Base-by-base conservation (phyloP, 179 eudicot genomes). In the Silene noctiflora region DNA sequence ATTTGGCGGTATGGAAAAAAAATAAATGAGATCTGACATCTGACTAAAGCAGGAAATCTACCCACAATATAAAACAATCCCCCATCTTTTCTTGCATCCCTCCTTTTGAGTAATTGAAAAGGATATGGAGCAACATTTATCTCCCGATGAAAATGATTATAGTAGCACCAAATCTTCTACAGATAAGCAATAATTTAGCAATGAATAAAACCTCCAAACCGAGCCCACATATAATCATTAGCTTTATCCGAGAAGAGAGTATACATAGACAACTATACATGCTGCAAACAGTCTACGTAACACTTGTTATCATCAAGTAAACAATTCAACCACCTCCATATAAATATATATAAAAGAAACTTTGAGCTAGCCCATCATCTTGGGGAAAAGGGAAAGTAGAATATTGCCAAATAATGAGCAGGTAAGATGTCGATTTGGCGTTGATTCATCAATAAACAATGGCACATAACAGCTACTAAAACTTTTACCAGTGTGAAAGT, bases 151-250 rank as follows among this genome's bases (percentile, higher is more conserved):
- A 69, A 60, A 60, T 69, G 27, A 70, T 69, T 29, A 71, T 56
- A 13, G 6, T 48, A 39, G 19, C 75, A 75, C 31, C 3, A 75
- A 7, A 69, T 48, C 67, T 75, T 67, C 60, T 42, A 44, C 5
- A 59, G 48, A 74, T 71, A 22, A 78, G 75, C 77, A 79, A 81
- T 79, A 71, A 80, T 79, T 70, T 74, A 63, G 48, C 73, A 55
- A 75, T 84, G 58, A 71, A 55, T n/a, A 64, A 27, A 60, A 44
- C 53, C 39, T 10, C 65, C 58, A 48, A 72, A 35, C 5, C 44
- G 72, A 77, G 76, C 83, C 83, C 83, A 74, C 81, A 63, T 29
- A 58, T 35, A 79, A 79, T 81, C 42, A 84, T 81, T 81, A 70
- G 76, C 22, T 68, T 56, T 46, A 65, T 46, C 62, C 80, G 53